Conservation (phyloP, 306 rosid genomes). For the Cucurbita ficifolia region DNA sequence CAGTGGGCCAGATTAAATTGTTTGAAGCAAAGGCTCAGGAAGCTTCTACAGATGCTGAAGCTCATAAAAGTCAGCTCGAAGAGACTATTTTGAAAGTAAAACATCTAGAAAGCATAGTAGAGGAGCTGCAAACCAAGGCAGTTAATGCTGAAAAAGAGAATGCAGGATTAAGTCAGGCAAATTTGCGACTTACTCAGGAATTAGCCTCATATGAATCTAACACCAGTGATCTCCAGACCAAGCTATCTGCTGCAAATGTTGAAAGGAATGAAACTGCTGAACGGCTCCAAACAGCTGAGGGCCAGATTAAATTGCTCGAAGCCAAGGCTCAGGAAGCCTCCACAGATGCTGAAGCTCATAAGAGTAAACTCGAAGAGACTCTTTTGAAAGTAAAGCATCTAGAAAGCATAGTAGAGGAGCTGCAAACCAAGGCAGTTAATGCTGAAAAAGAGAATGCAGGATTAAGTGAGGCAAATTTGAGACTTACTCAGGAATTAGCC, state of each 20-base stretch:
- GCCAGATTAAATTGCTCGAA: slow-evolving; percentile 34
- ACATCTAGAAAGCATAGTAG: slow-evolving; percentile 58
- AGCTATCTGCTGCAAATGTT: slow-evolving; percentile 27
- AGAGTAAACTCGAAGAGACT: slow-evolving; percentile 41
- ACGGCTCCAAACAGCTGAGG: slow-evolving; percentile 33
- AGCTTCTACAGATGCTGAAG: slow-evolving; percentile 26
- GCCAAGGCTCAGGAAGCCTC: slow-evolving; percentile 40
- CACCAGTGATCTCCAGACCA: slow-evolving; percentile 40
- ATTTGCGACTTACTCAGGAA: slow-evolving; percentile 44
- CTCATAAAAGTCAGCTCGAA: slow-evolving; percentile 34
- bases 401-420: slow-evolving; percentile 56
- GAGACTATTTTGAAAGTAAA: slow-evolving; percentile 41
- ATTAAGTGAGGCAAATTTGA: slow-evolving; percentile 38
- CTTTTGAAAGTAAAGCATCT: slow-evolving; percentile 47
- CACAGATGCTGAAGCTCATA: slow-evolving; percentile 23
- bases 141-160: slow-evolving; percentile 46
- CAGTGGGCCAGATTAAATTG: slow-evolving; percentile 34
- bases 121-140: slow-evolving; percentile 47
- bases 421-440: slow-evolving; percentile 33
- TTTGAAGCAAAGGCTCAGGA: slow-evolving; percentile 38
- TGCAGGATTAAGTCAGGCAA: slow-evolving; percentile 34
- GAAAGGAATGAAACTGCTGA: slow-evolving; percentile 47
- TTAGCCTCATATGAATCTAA: slow-evolving; percentile 41
- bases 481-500: slow-evolving; percentile 47
- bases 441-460: slow-evolving; percentile 47